Evolutionary conservation across 2,329 filamentous ascomycete species (phyloP).

Genomic region (Curvularia lunata): DNA sequence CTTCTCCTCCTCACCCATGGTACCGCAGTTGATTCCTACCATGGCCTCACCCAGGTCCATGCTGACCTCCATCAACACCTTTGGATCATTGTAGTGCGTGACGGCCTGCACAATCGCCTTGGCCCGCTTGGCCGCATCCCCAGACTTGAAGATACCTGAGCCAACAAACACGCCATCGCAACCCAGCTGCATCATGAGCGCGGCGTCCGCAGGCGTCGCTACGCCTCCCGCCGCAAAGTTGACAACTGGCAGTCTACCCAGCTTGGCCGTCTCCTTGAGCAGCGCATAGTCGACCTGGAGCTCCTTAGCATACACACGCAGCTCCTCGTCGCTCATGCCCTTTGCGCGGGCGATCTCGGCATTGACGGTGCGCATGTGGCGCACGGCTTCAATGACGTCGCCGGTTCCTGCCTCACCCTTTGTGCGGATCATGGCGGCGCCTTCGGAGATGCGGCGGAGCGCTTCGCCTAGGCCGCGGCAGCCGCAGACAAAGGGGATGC

Average conservation of each 20-base stretch:
- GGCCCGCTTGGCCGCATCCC: constrained; percentile 86
- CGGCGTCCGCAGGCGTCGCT: constrained; percentile 97
- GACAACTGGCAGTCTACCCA: constrained; percentile 89
- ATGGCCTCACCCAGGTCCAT: constrained; percentile 94
- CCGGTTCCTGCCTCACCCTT: constrained; percentile 98
- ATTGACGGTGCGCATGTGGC: constrained; percentile 92
- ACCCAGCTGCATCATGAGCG: constrained; percentile 98
- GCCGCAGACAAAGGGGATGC: constrained; percentile 91
- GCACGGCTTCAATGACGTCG: constrained; percentile 94
- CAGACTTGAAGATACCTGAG: constrained; percentile 95
- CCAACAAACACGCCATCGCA: constrained; percentile 98
- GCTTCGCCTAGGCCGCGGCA: constrained; percentile 95
- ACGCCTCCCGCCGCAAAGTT: constrained; percentile 99
- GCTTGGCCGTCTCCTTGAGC: constrained; percentile 83
- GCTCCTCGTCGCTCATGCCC: constrained; percentile 70
- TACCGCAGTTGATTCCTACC: constrained; percentile 89
- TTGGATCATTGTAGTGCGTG: constrained; percentile 85
- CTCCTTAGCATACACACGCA: constrained; percentile 80
- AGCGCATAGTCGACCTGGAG: constrained; percentile 79
- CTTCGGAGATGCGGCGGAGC: constrained; percentile 86
- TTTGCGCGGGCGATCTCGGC: constrained; percentile 77
- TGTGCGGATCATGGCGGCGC: constrained; percentile 97
- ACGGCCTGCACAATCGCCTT: constrained; percentile 94
- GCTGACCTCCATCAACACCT: constrained; percentile 85
- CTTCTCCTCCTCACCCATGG: constrained; percentile 80